Percentiles rank a stretch among this genome's conserved stretches.
Conservation (phyloP, 306 rosid species). For the Lotus japonicus region DNA sequence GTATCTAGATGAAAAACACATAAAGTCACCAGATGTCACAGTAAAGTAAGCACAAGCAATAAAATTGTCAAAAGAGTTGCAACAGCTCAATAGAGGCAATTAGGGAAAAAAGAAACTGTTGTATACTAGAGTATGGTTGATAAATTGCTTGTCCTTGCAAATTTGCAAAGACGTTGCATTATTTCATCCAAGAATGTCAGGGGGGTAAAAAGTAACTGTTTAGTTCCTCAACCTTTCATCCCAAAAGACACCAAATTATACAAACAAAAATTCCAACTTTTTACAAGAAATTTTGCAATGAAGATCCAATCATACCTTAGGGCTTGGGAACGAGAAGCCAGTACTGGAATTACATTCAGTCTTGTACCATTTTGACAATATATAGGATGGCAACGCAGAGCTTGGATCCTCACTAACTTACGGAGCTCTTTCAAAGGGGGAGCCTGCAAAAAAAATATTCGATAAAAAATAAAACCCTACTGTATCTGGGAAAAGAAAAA, state of each 20-base stretch:
- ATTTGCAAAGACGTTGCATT: conserved; percentile 4
- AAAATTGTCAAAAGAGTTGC: not conserved
- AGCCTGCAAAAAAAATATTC: conserved; percentile 36
- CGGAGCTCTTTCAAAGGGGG: conserved; percentile 87
- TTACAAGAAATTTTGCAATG: not conserved
- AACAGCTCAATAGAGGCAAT: conserved; percentile 13
- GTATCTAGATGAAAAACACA: conserved; percentile 53
- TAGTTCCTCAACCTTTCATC: not conserved
- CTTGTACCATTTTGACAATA: conserved; percentile 88
- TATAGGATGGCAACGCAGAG: conserved; percentile 91
- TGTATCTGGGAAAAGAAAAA: not conserved
- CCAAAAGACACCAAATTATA: not conserved
- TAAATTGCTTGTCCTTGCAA: not conserved
- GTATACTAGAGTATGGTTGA: not conserved
- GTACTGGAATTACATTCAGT: conserved; percentile 82
- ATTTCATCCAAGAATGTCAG: conserved; percentile 3
- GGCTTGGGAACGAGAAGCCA: conserved; percentile 98
- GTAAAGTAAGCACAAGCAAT: conserved; percentile 6
- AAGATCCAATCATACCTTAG: conserved; percentile 61
- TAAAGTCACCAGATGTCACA: conserved; percentile 12
- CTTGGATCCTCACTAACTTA: conserved; percentile 82
- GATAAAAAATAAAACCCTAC: not conserved
- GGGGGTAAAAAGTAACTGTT: not conserved
- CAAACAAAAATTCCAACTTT: not conserved
- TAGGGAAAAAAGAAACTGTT: not conserved